These are phyloP conservation scores for Alloascoidea africana DNA, from an alignment of 805 yeast genomes.

Conservation along the genomic window DNA sequence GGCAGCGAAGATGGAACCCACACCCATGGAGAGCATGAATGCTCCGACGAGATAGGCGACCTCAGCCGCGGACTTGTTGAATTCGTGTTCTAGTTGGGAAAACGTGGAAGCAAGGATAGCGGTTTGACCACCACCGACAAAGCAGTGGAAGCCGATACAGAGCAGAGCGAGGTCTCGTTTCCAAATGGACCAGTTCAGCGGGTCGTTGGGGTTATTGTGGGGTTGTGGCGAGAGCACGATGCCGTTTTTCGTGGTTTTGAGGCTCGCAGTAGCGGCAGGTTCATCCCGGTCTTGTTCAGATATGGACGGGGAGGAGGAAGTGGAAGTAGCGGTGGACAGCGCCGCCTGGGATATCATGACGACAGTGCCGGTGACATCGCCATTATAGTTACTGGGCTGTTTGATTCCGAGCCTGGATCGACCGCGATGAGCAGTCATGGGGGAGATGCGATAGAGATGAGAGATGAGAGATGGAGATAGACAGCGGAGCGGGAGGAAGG, in stretches of 20 bases:
- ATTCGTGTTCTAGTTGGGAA: constrained; percentile 24
- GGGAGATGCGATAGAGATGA: no score
- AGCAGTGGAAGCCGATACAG: constrained; percentile 41
- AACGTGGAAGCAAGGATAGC: constrained; percentile 46
- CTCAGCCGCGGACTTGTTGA: constrained; percentile 23
- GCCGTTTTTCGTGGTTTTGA: constrained; percentile 33
- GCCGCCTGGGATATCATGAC: constrained; percentile 21
- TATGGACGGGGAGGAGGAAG: neutral
- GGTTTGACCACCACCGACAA: constrained; percentile 48
- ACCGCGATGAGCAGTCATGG: no score
- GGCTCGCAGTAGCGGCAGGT: constrained; percentile 5
- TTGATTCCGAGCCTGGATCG: constrained; percentile 28
- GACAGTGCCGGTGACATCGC: constrained; percentile 34
- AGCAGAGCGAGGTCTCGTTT: constrained; percentile 36
- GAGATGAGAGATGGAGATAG: no score
- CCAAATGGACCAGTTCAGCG: constrained; percentile 52
- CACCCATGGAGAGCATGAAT: constrained; percentile 40
- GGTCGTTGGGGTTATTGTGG: constrained; percentile 46
- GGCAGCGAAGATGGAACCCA: constrained; percentile 41
- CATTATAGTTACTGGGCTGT: constrained; percentile 21
- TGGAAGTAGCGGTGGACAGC: neutral
- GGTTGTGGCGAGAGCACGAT: constrained; percentile 47
- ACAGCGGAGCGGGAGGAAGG: no score
- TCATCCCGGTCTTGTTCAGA: neutral
- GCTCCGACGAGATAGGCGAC: constrained; percentile 42